Conservation (phyloP, 306 rosid genomes). For the Trifolium repens region DNA sequence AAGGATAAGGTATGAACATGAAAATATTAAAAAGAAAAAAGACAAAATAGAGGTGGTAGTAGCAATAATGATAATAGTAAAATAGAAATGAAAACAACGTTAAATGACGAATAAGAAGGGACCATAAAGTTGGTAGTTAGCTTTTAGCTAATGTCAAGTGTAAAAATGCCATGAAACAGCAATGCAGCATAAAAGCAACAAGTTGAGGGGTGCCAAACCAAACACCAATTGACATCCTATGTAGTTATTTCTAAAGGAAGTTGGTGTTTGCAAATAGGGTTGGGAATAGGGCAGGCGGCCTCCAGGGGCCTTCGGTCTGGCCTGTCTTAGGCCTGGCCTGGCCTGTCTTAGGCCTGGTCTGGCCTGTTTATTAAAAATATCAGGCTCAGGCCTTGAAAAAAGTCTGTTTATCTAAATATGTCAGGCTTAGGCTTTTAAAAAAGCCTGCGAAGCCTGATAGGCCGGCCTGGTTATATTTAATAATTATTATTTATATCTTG, state of each 20-base stretch:
- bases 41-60: background rate
- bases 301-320: too few species aligned
- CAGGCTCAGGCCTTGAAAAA: too few species aligned
- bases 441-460: too few species aligned
- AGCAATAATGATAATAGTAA: background rate
- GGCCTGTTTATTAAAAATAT: too few species aligned
- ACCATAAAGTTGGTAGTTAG: constrained; percentile 29
- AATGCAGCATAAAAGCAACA: background rate
- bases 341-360: too few species aligned
- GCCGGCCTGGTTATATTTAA: too few species aligned
- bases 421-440: too few species aligned
- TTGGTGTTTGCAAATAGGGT: too few species aligned
- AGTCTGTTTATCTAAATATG: too few species aligned
- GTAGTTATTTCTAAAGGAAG: background rate
- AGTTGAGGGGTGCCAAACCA: background rate
- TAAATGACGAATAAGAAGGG: background rate
- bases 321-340: too few species aligned
- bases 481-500: too few species aligned
- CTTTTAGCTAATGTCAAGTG: background rate
- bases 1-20: constrained; percentile 6
- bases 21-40: background rate
- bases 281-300: too few species aligned
- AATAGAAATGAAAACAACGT: background rate
- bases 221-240: background rate
- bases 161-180: background rate